Evolutionary conservation across 2,329 filamentous ascomycete species (phyloP), one percentile per base, ranked within the genome.

Genomic region (Xylaria sp.): DNA sequence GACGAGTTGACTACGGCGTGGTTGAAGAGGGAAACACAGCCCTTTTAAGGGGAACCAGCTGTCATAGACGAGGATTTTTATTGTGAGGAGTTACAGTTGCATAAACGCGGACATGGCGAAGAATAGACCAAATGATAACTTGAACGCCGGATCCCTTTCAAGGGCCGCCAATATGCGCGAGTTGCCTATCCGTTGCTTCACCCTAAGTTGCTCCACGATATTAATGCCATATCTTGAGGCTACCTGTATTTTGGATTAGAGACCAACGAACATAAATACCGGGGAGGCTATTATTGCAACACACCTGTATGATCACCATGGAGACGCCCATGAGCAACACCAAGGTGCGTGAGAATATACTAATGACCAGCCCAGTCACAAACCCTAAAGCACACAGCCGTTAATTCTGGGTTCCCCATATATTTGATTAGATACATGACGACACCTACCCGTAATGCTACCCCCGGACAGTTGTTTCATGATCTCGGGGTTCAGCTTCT

Each of bases 11-110:
- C 91, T 1, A 76, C 84, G 71, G 83, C 82, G 50, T 99, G 93
- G 93, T 77, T 99, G 65, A 83, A 90, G 75, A 84, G 90, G 66
- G 94, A 99, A 77, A 95, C 90, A n/a, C 80, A 82, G 66, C 83
- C 86, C 5, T 81, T 87, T 60, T 82, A 51, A 53, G 21, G 17
- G 22, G 8, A 24, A 48, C 16, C 8, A 18, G 16, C 8, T 39
- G 52, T 21, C 42, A 47, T 17, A 37, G 51, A 26, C 21, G 4
- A 13, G 47, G 34, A 47, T 44, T 38, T 18, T 37, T n/a, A 44
- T 50, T 37, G 47, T 46, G 50, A 18, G 42, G 5, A 48, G 47
- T 24, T 65, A 67, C 60, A 78, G 77, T 39, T 71, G 78, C 79
- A 78, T 75, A 59, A 89, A 88, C 2, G 82, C 84, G 44, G 88